Evolutionary conservation across 768 basidiomycete genomes (phyloP), one percentile per base, ranked within the genome.

Genomic region (Tricholomella constricta): DNA sequence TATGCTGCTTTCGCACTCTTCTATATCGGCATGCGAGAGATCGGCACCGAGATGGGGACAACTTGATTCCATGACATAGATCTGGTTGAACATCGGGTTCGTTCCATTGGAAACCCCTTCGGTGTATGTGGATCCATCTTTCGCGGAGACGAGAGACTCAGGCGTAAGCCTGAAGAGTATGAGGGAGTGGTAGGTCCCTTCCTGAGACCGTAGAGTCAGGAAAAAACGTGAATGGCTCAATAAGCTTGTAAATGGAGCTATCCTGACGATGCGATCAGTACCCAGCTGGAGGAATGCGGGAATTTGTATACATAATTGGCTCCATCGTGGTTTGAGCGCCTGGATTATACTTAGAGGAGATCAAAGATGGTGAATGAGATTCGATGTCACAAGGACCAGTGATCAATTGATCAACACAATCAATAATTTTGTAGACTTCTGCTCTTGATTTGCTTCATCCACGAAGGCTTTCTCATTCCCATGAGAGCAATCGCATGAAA

Each of bases 31-130:
- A 71, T 90, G 87, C 12, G 85, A 86, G 68, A 91, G 75, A 50
- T 91, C 88, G 19, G 88, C 89, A 2, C 89, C 88, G 7, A 91
- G 76, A 70, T 92, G 90, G 4, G 89, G 89, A 65, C 89, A 91
- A 9, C 77, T 81, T 4, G 86, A 81, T 67, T 91, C 89, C 89
- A 92, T 91, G 7, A 81, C 83, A 63, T 90, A 91, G 11, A 91
- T 72, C 58, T 89, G 79, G 15, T 64, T 65, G 41, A 66, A 60
- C 19, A 58, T 56, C 12, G 64, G 29, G 45, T 61, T 53, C 17
- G 17, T 25, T 20, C 40, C 29, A 12, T 14, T 14, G 23, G 23
- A 12, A 6, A 9, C 26, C 26, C 26, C 25, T 27, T 27, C n/a
- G n/a, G 11, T 9, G 25, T 8, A n/a, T 3, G 10, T 10, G 31